These are phyloP conservation scores for Aspergillus floridensis DNA, from an alignment of 2,329 filamentous ascomycete species.

Conservation along the genomic window DNA sequence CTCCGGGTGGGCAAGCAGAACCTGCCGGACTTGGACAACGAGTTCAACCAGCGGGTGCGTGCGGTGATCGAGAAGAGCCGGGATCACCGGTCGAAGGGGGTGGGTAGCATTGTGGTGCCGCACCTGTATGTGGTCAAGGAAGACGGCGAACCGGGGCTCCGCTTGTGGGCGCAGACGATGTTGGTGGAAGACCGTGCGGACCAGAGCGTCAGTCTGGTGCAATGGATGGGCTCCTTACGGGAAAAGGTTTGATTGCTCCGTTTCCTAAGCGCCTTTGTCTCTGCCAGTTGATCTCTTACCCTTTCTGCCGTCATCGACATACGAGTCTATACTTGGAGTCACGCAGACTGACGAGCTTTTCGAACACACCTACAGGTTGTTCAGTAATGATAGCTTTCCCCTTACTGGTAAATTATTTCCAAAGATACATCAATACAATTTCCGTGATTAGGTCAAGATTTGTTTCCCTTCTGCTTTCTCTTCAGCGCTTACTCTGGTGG, in stretches of 20 bases:
- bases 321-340: constrained; percentile 14
- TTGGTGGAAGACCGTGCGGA: constrained; percentile 93
- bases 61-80: constrained; percentile 88
- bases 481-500: background rate
- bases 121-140: constrained; percentile 92
- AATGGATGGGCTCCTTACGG: constrained; percentile 87
- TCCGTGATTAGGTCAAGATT: constrained; percentile 6
- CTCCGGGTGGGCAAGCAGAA: constrained; percentile 88
- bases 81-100: constrained; percentile 80
- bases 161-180: constrained; percentile 94
- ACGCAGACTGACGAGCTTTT: constrained; percentile 22
- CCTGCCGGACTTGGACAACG: constrained; percentile 83
- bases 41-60: constrained; percentile 93
- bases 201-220: constrained; percentile 85
- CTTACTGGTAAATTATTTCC: constrained; percentile 21
- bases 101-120: constrained; percentile 88
- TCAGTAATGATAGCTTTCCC: constrained; percentile 28
- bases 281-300: constrained; percentile 11
- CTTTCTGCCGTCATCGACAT: constrained; percentile 6
- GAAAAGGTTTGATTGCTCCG: constrained; percentile 72
- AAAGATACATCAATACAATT: constrained; percentile 25
- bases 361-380: constrained; percentile 30
- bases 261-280: constrained; percentile 13
- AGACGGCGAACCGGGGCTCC: constrained; percentile 91
- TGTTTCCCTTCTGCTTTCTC: constrained; percentile 1